A percentile compares a stretch with the other conserved stretches of the same genome.
phyloP scores from a whole-genome alignment of 495 filamentous ascomycete species.

The Lasiosphaeris hirsuta region DNA sequence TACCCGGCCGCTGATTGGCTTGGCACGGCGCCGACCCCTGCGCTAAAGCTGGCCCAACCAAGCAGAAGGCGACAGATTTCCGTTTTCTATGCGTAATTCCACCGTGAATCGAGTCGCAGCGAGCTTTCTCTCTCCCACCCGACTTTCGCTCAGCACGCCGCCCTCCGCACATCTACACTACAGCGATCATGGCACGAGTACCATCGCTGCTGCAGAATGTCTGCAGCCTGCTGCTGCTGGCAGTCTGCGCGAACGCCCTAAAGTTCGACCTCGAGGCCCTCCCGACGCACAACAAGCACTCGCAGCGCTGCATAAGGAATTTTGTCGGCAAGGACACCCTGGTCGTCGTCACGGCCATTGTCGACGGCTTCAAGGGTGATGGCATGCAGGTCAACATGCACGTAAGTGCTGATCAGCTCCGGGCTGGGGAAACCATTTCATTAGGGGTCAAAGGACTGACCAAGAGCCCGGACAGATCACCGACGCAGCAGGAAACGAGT shows the following conservation, averaged over 20 bases:
- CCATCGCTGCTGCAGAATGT: conserved; percentile 44
- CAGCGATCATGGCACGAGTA: conserved; percentile 28
- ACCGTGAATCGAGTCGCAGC: background rate
- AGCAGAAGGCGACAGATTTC: conserved; percentile 37
- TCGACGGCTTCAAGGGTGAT: conserved; percentile 81
- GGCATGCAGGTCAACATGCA: conserved; percentile 94
- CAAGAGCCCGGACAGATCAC: conserved; percentile 61
- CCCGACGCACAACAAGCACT: conserved; percentile 52
- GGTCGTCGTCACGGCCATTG: conserved; percentile 95
- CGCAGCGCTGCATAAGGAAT: conserved; percentile 90
- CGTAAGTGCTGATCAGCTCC: conserved; percentile 53
- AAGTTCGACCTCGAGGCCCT: conserved; percentile 89
- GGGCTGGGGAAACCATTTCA: background rate
- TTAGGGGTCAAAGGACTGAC: background rate
- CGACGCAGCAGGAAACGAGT: conserved; percentile 93
- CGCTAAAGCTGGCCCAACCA: conserved; percentile 11
- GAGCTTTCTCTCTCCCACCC: conserved; percentile 3
- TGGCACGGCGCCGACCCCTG: conserved; percentile 7
- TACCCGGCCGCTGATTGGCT: conserved; percentile 20
- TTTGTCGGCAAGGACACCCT: conserved; percentile 90
- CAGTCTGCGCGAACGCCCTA: conserved; percentile 67
- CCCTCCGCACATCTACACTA: background rate
- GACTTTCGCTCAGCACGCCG: background rate
- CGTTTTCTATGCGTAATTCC: conserved; percentile 4
- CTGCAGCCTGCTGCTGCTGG: conserved; percentile 49